These are phyloP conservation scores for Dryadomyces quercus-mongolicae DNA, from an alignment of 2,329 filamentous ascomycete species.

Conservation along the genomic window DNA sequence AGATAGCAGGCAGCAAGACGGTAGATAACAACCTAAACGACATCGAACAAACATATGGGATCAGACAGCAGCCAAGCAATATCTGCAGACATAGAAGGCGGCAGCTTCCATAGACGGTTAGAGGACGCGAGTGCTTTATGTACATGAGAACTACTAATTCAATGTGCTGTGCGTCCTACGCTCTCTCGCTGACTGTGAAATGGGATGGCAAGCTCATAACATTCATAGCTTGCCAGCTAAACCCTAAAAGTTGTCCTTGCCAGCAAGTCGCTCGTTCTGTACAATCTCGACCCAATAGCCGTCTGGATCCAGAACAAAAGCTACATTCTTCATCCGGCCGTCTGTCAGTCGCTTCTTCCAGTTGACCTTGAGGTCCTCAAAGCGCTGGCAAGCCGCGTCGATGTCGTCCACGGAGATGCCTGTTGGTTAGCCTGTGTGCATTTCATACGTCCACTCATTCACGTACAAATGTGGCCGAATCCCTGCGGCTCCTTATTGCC, in stretches of 20 bases:
- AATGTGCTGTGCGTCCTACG: too few species aligned
- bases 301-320: constrained; percentile 83
- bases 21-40: background rate
- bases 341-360: constrained; percentile 97
- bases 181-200: too few species aligned
- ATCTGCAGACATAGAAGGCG: background rate
- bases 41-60: background rate
- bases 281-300: constrained; percentile 72
- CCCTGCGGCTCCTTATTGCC: constrained; percentile 87
- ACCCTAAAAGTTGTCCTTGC: constrained; percentile 35
- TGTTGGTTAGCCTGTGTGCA: constrained; percentile 16
- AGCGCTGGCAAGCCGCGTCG: constrained; percentile 74
- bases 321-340: constrained; percentile 85
- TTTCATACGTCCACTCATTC: background rate
- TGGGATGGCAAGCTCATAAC: background rate
- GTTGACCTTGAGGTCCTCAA: constrained; percentile 67
- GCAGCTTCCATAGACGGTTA: too few species aligned
- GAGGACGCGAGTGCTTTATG: too few species aligned
- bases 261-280: constrained; percentile 61
- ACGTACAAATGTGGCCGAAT: constrained; percentile 82
- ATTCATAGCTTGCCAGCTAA: too few species aligned
- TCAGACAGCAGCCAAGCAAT: too few species aligned
- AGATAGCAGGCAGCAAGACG: background rate
- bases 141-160: too few species aligned
- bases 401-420: constrained; percentile 75